Conservation (phyloP, 768 basidiomycete species). For the Psilocybe cyanescens region DNA sequence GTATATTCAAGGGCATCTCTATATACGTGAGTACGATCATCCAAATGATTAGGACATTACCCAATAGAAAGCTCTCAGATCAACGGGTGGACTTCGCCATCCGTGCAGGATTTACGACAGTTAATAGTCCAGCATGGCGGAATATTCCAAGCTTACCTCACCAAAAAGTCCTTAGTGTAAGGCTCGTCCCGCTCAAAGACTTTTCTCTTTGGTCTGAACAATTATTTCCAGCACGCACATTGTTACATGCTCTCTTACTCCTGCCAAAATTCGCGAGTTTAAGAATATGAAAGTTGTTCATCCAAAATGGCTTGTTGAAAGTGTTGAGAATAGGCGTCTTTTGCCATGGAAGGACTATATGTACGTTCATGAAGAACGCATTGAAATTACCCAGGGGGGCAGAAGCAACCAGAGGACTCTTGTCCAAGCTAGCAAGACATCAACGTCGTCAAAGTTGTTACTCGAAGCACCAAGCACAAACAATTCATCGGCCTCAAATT, state of each 20-base stretch:
- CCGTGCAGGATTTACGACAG: conserved; percentile 81
- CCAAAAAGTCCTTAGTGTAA: conserved; percentile 75
- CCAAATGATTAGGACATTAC: neutral
- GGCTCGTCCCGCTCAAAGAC: conserved; percentile 26
- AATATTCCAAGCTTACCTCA: conserved; percentile 80
- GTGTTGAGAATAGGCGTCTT: conserved; percentile 64
- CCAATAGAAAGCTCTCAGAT: conserved; percentile 50
- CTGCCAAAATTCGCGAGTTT: conserved; percentile 88
- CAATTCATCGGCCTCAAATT: neutral
- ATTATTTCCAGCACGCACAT: conserved; percentile 74
- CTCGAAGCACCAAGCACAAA: neutral
- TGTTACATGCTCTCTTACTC: conserved; percentile 88
- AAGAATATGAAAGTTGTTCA: conserved; percentile 87
- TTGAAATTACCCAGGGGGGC: conserved; percentile 53
- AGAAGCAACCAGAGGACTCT: conserved; percentile 36
- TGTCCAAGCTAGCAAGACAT: conserved; percentile 4
- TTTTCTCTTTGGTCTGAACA: neutral
- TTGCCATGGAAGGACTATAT: conserved; percentile 83
- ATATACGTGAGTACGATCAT: conserved; percentile 72
- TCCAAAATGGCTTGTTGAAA: conserved; percentile 89
- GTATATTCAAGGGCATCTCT: conserved; percentile 73
- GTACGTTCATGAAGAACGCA: conserved; percentile 52
- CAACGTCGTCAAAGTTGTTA: conserved; percentile 3
- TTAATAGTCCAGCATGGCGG: conserved; percentile 87
- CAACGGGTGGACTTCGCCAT: conserved; percentile 88